Evolutionary conservation across 2,329 filamentous ascomycete species (phyloP).

Genomic region (Paraconiothyrium brasiliense): DNA sequence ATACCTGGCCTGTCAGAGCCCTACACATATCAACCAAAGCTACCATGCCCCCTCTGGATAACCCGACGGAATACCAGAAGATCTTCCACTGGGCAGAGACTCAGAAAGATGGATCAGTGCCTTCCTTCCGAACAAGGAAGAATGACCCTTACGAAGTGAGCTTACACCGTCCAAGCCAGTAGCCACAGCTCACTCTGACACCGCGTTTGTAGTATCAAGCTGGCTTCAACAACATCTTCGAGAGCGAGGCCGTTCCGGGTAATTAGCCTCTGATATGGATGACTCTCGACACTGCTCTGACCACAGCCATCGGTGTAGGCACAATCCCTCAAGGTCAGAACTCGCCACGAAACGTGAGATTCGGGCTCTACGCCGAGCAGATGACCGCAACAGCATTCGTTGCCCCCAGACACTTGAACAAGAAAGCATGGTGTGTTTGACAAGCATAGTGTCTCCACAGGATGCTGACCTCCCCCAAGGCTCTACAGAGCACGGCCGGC

Average conservation of each 20-base stretch:
- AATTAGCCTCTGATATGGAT: slow-evolving; percentile 16
- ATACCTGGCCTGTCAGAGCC: slow-evolving; percentile 4
- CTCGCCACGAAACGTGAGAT: slow-evolving; percentile 46
- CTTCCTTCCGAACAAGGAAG: slow-evolving; percentile 63
- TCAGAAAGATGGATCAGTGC: slow-evolving; percentile 65
- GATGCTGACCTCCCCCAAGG: slow-evolving; percentile 25
- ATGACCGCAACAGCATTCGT: slow-evolving; percentile 49
- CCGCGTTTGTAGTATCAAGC: slow-evolving; percentile 58
- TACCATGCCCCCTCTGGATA: slow-evolving; percentile 40
- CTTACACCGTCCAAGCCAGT: slow-evolving; percentile 16
- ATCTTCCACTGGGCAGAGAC: slow-evolving; percentile 65
- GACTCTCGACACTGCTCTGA: slow-evolving; percentile 24
- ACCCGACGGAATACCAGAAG: slow-evolving; percentile 50
- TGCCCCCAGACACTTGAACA: slow-evolving; percentile 48
- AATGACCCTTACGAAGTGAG: slow-evolving; percentile 64
- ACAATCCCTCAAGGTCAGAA: slow-evolving; percentile 60
- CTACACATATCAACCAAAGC: not conserved
- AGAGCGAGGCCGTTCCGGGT: slow-evolving; percentile 58
- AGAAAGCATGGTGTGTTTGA: slow-evolving; percentile 36
- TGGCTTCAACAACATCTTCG: slow-evolving; percentile 64
- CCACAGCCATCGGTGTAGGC: slow-evolving; percentile 29
- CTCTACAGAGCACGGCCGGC: slow-evolving; percentile 49
- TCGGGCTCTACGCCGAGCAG: slow-evolving; percentile 50
- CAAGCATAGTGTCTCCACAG: slow-evolving; percentile 13
- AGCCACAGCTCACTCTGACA: slow-evolving; percentile 19